Evolutionary conservation across 2,329 filamentous ascomycete genomes (phyloP).

Genomic region (Orbilia quercus): DNA sequence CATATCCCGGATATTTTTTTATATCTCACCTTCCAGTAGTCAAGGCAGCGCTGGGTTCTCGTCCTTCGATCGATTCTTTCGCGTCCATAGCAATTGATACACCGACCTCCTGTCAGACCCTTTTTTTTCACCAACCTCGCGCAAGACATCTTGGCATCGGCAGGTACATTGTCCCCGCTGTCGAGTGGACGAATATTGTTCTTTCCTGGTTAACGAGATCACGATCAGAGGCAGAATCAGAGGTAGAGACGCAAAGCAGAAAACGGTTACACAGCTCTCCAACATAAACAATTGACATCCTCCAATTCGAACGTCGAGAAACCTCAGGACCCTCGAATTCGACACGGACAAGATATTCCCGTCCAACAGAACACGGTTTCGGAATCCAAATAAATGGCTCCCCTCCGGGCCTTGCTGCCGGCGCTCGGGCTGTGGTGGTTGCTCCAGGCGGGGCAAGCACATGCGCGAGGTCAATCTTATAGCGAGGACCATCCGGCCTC

Average conservation of each 20-base stretch:
- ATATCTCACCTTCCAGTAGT: background rate
- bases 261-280: no score
- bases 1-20: conserved; percentile 18
- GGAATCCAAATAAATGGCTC: no score
- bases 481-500: conserved; percentile 40
- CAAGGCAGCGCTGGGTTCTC: background rate
- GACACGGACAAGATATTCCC: conserved; percentile 38
- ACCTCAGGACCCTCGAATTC: background rate
- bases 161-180: background rate
- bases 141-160: background rate
- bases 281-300: no score
- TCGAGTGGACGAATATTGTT: background rate
- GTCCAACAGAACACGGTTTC: conserved; percentile 13
- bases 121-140: conserved; percentile 5
- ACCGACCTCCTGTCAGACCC: no score
- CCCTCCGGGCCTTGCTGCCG: conserved; percentile 49
- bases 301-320: background rate
- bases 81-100: no score
- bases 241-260: background rate
- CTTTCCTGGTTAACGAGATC: no score
- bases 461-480: conserved; percentile 53
- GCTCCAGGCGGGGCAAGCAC: conserved; percentile 41
- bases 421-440: conserved; percentile 52
- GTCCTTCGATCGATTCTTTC: background rate
- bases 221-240: no score